These are phyloP conservation scores for Moringa oleifera DNA, from an alignment of 345 rosid genomes.

Conservation along the genomic window DNA sequence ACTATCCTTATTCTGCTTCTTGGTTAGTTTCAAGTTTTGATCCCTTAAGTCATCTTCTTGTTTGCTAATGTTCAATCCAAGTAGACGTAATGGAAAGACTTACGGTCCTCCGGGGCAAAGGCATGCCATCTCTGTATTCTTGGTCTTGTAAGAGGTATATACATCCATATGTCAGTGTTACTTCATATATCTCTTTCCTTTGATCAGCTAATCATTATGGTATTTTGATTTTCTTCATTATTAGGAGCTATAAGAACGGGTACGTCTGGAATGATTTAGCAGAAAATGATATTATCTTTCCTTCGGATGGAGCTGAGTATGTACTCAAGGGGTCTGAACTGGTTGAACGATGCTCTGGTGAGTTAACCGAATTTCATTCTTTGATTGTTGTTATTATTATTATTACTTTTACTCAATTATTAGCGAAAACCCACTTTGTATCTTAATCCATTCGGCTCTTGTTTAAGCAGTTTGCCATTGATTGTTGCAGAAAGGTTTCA, in stretches of 20 bases:
- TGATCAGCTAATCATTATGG: neutral
- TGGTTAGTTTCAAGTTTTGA: conserved; percentile 4
- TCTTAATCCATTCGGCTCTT: neutral
- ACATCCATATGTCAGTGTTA: too few species aligned
- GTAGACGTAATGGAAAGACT: conserved; percentile 69
- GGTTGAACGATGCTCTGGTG: conserved; percentile 43
- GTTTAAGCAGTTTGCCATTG: neutral
- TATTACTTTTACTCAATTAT: too few species aligned
- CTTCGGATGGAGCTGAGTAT: conserved; percentile 74
- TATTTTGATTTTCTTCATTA: neutral
- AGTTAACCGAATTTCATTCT: conserved; percentile 2
- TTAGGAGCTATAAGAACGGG: conserved; percentile 86
- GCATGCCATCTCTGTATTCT: conserved; percentile 71
- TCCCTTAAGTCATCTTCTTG: neutral
- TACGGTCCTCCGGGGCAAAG: conserved; percentile 70
- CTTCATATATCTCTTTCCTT: neutral
- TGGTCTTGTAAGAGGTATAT: conserved; percentile 91
- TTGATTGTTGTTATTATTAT: too few species aligned
- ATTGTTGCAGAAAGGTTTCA: conserved; percentile 33
- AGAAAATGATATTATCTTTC: conserved; percentile 67
- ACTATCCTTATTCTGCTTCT: neutral
- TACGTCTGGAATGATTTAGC: conserved; percentile 93
- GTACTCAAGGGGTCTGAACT: conserved; percentile 95
- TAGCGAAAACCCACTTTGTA: too few species aligned
- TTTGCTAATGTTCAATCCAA: neutral